These are phyloP conservation scores for Serendipita sp. DNA, from an alignment of 768 basidiomycete genomes.

Conservation along the genomic window DNA sequence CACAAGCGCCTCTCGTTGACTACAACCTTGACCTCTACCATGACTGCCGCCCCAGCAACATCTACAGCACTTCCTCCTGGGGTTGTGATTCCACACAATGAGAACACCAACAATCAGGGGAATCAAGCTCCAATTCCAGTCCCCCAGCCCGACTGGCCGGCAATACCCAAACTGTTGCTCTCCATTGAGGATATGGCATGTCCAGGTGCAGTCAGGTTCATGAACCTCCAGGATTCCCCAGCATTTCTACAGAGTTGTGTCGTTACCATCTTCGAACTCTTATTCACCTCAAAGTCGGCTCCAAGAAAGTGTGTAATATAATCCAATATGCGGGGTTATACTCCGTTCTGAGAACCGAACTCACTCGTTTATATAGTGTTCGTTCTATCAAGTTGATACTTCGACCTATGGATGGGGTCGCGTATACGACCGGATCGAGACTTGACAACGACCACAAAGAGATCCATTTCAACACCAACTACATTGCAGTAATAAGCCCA, in stretches of 20 bases:
- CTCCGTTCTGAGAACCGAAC: neutral
- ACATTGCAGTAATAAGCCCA: slow-evolving; percentile 30
- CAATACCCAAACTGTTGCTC: slow-evolving; percentile 39
- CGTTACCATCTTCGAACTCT: slow-evolving; percentile 23
- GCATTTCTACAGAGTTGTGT: slow-evolving; percentile 24
- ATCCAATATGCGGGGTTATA: slow-evolving; percentile 2
- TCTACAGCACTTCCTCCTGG: neutral
- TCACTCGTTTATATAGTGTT: slow-evolving; percentile 10
- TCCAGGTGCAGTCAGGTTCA: slow-evolving; percentile 41
- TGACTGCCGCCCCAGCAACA: neutral
- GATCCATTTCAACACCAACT: slow-evolving; percentile 54
- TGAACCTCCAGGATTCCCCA: slow-evolving; percentile 30
- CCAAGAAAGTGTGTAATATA: slow-evolving; percentile 30
- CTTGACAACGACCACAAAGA: slow-evolving; percentile 39
- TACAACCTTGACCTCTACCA: neutral
- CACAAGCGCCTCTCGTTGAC: no score
- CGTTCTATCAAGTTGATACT: slow-evolving; percentile 14
- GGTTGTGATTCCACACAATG: neutral
- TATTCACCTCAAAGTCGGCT: slow-evolving; percentile 30
- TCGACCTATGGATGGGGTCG: slow-evolving; percentile 44
- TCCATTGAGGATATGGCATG: slow-evolving; percentile 44
- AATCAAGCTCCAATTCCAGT: slow-evolving; percentile 12
- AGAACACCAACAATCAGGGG: neutral
- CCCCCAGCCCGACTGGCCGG: slow-evolving; percentile 26
- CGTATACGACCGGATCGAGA: slow-evolving; percentile 43